A percentile compares a stretch with the other conserved stretches of the same genome.
These are phyloP conservation scores for Fusarium setosum DNA, from an alignment of 2,329 filamentous ascomycete genomes.

Conservation along the genomic window DNA sequence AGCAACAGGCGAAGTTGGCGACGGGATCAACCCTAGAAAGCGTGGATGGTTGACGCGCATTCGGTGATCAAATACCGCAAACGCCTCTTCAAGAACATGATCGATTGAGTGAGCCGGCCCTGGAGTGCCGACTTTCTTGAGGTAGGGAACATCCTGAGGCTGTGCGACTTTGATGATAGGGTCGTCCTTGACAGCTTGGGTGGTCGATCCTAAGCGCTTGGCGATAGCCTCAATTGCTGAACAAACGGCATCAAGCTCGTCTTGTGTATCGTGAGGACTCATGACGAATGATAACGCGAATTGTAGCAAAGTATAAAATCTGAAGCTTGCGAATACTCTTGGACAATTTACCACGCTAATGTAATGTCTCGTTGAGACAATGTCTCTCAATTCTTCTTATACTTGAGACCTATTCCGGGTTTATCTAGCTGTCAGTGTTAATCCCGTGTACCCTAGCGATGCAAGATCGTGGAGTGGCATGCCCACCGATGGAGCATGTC, in stretches of 20 bases:
- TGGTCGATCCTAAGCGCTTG: slow-evolving; percentile 5
- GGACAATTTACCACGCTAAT: too few relatives aligned
- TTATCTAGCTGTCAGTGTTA: too few relatives aligned
- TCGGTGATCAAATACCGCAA: slow-evolving; percentile 16
- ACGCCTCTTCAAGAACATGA: slow-evolving; percentile 22
- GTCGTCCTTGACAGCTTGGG: slow-evolving; percentile 13
- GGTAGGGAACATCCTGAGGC: slow-evolving; percentile 13
- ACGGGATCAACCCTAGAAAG: slow-evolving; percentile 39
- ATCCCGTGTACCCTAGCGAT: too few relatives aligned
- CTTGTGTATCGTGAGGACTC: not conserved
- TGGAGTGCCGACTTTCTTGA: slow-evolving; percentile 14
- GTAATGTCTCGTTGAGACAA: too few relatives aligned
- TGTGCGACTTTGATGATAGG: slow-evolving; percentile 27
- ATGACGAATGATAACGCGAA: not conserved
- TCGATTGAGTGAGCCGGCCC: slow-evolving; percentile 15
- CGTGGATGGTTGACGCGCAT: slow-evolving; percentile 29
- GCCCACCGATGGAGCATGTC: not conserved
- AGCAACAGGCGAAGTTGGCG: slow-evolving; percentile 32
- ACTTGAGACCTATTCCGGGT: too few relatives aligned
- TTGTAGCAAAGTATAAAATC: too few relatives aligned
- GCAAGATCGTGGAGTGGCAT: too few relatives aligned
- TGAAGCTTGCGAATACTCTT: too few relatives aligned
- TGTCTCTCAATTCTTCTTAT: too few relatives aligned
- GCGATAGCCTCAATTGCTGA: slow-evolving; percentile 12
- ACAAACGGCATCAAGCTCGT: slow-evolving; percentile 16